Evolutionary conservation across 148 eudicot species (phyloP), one percentile per base, ranked within the genome.

Genomic region (Amaranthus cruentus): DNA sequence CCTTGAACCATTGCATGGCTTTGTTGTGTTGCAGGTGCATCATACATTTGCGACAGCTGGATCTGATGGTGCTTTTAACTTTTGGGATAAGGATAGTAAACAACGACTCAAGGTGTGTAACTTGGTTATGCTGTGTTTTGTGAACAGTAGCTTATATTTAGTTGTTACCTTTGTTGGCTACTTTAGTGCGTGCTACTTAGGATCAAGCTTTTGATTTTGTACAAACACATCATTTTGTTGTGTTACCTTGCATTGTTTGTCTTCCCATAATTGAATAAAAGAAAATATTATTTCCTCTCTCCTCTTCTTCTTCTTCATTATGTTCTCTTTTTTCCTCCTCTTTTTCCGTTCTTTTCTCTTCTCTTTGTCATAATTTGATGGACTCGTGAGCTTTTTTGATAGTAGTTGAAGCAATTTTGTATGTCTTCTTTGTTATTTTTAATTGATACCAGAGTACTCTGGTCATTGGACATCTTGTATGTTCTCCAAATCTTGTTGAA

Each of bases 51-150:
- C 98, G 57, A 91, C 98, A 52, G 88, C 96, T 8, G 98, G 98
- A 57, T 94, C 98, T 79, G 98, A 94, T 81, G 98, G 98, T 58
- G 84, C 88, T 76, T 91, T 89, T 71, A 94, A 89, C 78, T 94
- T 91, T 76, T 94, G 98, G 98, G 97, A 94, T 82, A 94, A 94
- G 76, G 98, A 94, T 80, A 94, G 98, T 77, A 94, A 94, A 86
- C 98, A 94, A 75, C 83, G 98, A 65, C 95, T 94, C 50, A 94
- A 94, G 92, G 98, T 89, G 63, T 70, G 73, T 57, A 64, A 55
- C n/a, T 73, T 42, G 61, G 49, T 73, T 54, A 7, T 21, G 3
- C 2, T 55, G 66, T 62, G 68, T 3, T 62, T 47, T 6, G 7
- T 52, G 50, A 43, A 43, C 15, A 53, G 48, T 54, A 69, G 50